Evolutionary conservation across 2,329 filamentous ascomycete species (phyloP).

Genomic region (Alternaria sp.): DNA sequence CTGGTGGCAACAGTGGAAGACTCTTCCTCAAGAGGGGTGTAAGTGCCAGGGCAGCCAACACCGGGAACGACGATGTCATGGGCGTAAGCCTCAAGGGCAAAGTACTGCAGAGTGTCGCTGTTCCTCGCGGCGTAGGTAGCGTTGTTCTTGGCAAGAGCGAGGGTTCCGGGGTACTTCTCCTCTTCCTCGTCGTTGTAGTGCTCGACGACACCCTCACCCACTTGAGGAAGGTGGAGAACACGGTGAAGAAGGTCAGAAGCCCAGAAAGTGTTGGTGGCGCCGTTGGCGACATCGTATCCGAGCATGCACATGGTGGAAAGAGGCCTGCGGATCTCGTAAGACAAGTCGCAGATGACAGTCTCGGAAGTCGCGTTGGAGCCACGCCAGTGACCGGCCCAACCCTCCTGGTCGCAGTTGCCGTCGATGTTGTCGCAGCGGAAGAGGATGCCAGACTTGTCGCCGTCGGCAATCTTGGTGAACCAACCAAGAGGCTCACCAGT

Average conservation of each 20-base stretch:
- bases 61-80: slow-evolving; percentile 69
- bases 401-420: slow-evolving; percentile 60
- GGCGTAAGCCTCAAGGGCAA: slow-evolving; percentile 71
- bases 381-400: slow-evolving; percentile 72
- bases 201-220: slow-evolving; percentile 66
- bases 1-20: slow-evolving; percentile 9
- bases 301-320: slow-evolving; percentile 66
- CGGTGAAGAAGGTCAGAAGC: slow-evolving; percentile 72
- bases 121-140: slow-evolving; percentile 61
- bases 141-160: slow-evolving; percentile 61
- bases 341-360: slow-evolving; percentile 72
- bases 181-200: slow-evolving; percentile 67
- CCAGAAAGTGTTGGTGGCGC: slow-evolving; percentile 67
- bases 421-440: slow-evolving; percentile 75
- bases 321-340: slow-evolving; percentile 63
- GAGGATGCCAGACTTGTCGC: slow-evolving; percentile 62
- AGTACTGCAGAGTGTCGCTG: slow-evolving; percentile 70
- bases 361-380: slow-evolving; percentile 68
- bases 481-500: slow-evolving; percentile 67
- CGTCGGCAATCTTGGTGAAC: slow-evolving; percentile 65
- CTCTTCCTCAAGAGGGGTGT: slow-evolving; percentile 12
- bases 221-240: slow-evolving; percentile 66
- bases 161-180: slow-evolving; percentile 62
- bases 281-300: slow-evolving; percentile 67
- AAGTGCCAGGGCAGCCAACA: slow-evolving; percentile 63